Percentiles rank a stretch among this genome's conserved stretches.
Evolutionary conservation across 2,329 filamentous ascomycete species (phyloP).

Genomic region (Chaetomiaceae sp.): DNA sequence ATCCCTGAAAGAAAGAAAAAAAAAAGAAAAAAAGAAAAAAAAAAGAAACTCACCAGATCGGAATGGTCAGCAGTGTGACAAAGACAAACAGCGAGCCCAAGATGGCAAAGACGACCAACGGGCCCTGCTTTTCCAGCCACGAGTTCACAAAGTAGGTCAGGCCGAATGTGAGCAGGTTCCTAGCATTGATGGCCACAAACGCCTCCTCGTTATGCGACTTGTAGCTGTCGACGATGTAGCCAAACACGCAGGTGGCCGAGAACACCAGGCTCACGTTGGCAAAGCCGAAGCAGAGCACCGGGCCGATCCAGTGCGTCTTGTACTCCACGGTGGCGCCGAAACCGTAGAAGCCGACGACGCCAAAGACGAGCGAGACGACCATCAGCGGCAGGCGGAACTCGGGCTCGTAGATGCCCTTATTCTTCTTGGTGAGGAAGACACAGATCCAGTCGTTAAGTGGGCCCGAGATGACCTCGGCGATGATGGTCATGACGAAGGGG

Average conservation of each 20-base stretch:
- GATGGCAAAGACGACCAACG: constrained; percentile 36
- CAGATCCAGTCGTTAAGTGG: constrained; percentile 43
- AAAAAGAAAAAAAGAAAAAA: too few species aligned
- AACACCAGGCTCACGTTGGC: constrained; percentile 46
- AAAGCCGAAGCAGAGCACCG: constrained; percentile 44
- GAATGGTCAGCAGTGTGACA: constrained; percentile 42
- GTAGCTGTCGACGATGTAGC: constrained; percentile 47
- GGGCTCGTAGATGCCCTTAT: constrained; percentile 49
- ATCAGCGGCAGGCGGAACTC: constrained; percentile 46
- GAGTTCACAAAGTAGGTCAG: constrained; percentile 41
- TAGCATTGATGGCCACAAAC: constrained; percentile 47
- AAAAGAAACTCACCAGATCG: constrained; percentile 35
- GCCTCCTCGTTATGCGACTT: constrained; percentile 43
- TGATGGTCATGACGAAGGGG: constrained; percentile 42
- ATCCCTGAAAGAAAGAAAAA: too few species aligned
- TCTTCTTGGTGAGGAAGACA: constrained; percentile 43
- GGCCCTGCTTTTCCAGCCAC: constrained; percentile 35
- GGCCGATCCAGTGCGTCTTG: constrained; percentile 44
- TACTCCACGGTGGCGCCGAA: constrained; percentile 42
- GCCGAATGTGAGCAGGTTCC: constrained; percentile 44
- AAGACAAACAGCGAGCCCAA: constrained; percentile 38
- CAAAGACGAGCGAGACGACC: constrained; percentile 37
- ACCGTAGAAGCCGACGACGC: constrained; percentile 42
- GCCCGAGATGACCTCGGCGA: constrained; percentile 42
- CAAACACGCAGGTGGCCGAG: constrained; percentile 44